These are phyloP conservation scores for Coniochaeta prunicola DNA, from an alignment of 2,329 filamentous ascomycete species.

Conservation along the genomic window DNA sequence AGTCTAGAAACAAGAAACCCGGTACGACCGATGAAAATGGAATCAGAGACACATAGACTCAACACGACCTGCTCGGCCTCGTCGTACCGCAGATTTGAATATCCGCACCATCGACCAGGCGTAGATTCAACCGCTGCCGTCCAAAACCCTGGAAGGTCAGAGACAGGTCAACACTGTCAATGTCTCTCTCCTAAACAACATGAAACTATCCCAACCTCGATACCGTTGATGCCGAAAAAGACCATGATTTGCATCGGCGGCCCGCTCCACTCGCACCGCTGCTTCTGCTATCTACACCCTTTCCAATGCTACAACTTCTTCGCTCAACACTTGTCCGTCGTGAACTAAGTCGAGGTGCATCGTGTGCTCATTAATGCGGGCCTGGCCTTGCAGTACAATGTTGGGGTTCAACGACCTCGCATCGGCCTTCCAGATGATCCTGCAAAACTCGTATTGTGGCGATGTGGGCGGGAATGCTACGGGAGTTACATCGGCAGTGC, in stretches of 20 bases:
- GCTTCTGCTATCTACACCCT: background rate
- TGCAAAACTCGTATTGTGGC: background rate
- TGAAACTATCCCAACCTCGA: background rate
- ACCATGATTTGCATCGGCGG: background rate
- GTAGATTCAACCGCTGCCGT: too few relatives aligned
- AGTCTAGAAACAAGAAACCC: too few relatives aligned
- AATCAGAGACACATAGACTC: too few relatives aligned
- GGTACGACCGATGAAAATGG: too few relatives aligned
- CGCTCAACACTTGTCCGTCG: background rate
- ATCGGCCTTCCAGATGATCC: background rate
- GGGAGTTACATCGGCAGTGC: background rate
- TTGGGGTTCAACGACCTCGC: background rate
- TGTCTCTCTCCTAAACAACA: background rate
- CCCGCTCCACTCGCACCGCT: too few relatives aligned
- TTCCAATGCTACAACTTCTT: background rate
- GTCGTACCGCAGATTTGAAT: too few relatives aligned
- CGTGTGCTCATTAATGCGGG: background rate
- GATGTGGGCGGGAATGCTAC: background rate
- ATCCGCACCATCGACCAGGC: too few relatives aligned
- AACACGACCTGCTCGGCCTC: too few relatives aligned
- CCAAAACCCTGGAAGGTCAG: too few relatives aligned
- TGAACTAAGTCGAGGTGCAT: background rate
- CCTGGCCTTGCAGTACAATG: background rate
- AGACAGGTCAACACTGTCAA: too few relatives aligned
- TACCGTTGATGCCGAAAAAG: background rate